phyloP scores from a whole-genome alignment of 805 yeast species.

The Suhomyces sp. region DNA sequence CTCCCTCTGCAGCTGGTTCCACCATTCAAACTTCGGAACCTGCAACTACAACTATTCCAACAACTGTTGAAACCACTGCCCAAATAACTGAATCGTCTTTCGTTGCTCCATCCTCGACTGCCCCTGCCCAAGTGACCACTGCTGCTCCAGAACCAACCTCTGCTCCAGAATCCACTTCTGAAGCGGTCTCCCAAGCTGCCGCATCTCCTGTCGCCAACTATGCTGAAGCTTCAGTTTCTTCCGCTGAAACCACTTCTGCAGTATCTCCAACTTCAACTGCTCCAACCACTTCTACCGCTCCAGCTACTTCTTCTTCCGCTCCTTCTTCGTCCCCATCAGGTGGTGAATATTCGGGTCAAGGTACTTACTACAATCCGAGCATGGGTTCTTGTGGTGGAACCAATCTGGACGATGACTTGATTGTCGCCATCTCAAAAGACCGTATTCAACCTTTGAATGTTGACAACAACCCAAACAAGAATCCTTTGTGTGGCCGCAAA shows the following conservation, averaged over 20 bases:
- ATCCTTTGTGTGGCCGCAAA: constrained; percentile 52
- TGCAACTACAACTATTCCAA: neutral
- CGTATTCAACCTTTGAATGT: constrained; percentile 36
- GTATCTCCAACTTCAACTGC: constrained; percentile 13
- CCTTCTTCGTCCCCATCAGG: constrained; percentile 9
- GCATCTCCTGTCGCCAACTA: neutral
- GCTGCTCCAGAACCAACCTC: neutral
- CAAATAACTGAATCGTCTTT: neutral
- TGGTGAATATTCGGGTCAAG: constrained; percentile 37
- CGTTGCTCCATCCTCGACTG: constrained; percentile 1
- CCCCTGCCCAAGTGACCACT: neutral
- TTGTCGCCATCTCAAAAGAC: constrained; percentile 50
- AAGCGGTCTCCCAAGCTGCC: neutral
- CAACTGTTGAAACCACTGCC: neutral
- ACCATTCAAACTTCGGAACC: neutral
- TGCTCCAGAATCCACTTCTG: neutral
- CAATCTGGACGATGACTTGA: constrained; percentile 44
- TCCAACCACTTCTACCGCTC: constrained; percentile 11
- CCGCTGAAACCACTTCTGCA: constrained; percentile 1
- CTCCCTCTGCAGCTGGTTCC: neutral
- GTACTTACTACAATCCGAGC: constrained; percentile 47
- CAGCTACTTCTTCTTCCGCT: constrained; percentile 13
- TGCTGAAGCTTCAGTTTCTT: neutral
- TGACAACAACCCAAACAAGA: constrained; percentile 40
- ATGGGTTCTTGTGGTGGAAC: constrained; percentile 56